A percentile compares a stretch with the other conserved stretches of the same genome.
Conservation (phyloP, 768 basidiomycete genomes). For the Mycena crocata region DNA sequence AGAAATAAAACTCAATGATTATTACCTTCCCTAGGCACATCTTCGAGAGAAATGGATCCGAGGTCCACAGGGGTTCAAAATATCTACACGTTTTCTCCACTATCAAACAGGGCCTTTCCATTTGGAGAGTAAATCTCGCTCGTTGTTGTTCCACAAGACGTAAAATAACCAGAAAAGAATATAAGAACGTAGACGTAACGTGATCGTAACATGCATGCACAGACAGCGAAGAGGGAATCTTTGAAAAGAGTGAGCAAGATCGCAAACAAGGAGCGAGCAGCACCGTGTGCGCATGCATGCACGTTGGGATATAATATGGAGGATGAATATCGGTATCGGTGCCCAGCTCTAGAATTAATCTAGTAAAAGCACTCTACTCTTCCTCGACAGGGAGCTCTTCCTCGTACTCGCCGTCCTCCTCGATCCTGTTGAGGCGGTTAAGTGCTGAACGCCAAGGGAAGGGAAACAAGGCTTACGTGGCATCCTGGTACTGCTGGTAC, state of each 20-base stretch:
- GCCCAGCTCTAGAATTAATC: constrained; percentile 9
- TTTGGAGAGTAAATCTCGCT: constrained; percentile 11
- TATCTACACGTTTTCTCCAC: too few species aligned
- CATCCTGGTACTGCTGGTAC: constrained; percentile 97
- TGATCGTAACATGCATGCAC: constrained; percentile 21
- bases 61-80: too few species aligned
- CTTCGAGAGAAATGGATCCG: too few species aligned
- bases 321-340: neutral
- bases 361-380: constrained; percentile 45
- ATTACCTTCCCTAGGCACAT: too few species aligned
- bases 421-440: constrained; percentile 62
- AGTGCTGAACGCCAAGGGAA: neutral
- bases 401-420: constrained; percentile 92
- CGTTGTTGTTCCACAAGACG: constrained; percentile 22
- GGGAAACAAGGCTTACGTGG: constrained; percentile 73
- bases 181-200: constrained; percentile 1
- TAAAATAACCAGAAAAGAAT: constrained; percentile 7
- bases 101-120: too few species aligned
- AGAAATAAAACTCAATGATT: too few species aligned
- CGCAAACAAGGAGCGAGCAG: neutral
- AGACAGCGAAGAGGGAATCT: too few species aligned
- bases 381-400: constrained; percentile 77
- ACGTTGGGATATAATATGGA: constrained; percentile 17
- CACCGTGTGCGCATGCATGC: neutral
- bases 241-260: neutral